phyloP scores from a whole-genome alignment of 306 rosid species.

The Prunus armeniaca region DNA sequence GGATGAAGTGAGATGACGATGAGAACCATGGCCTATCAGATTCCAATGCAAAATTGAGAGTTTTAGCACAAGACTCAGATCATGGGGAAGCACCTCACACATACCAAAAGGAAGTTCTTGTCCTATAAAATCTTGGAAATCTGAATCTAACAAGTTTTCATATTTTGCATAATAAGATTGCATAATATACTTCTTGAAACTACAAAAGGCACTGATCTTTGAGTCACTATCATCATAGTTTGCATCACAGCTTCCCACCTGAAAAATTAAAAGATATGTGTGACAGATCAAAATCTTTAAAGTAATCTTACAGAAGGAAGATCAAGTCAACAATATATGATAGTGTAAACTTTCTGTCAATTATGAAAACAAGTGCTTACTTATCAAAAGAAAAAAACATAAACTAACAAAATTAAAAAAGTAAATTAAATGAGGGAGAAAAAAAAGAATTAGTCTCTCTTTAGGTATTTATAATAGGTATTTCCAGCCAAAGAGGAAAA shows the following conservation, averaged over 20 bases:
- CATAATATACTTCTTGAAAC: constrained; percentile 41
- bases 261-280: constrained; percentile 27
- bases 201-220: constrained; percentile 23
- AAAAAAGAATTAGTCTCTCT: background rate
- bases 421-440: background rate
- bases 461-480: background rate
- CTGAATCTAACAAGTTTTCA: constrained; percentile 39
- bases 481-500: background rate
- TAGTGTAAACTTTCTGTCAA: background rate
- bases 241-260: constrained; percentile 37
- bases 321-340: background rate
- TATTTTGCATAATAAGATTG: constrained; percentile 50
- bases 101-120: constrained; percentile 40
- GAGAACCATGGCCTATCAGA: constrained; percentile 79
- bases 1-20: constrained; percentile 55
- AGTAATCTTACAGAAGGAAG: background rate
- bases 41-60: constrained; percentile 40
- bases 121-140: constrained; percentile 52
- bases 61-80: constrained; percentile 28
- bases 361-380: background rate
- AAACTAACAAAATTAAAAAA: background rate
- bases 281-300: constrained; percentile 6
- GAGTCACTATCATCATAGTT: constrained; percentile 17
- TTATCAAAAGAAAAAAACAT: background rate
- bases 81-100: constrained; percentile 42